phyloP scores from a whole-genome alignment of 148 eudicot species.

The Diospyros kaki region DNA sequence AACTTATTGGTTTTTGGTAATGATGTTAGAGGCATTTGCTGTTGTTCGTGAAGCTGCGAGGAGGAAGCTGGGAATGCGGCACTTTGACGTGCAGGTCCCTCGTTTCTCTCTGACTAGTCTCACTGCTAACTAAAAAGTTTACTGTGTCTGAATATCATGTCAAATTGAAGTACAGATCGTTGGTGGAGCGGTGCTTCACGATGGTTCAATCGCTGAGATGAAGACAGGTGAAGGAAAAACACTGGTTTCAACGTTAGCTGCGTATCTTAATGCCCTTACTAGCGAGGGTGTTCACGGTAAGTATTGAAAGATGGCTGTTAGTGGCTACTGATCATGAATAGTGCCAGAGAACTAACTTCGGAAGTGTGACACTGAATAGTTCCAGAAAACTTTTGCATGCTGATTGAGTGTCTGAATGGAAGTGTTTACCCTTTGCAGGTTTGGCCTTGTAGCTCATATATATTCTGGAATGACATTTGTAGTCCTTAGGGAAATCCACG shows the following conservation, averaged over 20 bases:
- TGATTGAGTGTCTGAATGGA: too few species aligned
- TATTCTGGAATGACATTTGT: too few species aligned
- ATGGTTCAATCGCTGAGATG: conserved; percentile 98
- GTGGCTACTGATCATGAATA: not conserved
- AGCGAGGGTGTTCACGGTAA: conserved; percentile 99
- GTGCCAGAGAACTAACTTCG: not conserved
- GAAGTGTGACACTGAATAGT: too few species aligned
- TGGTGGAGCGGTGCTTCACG: conserved; percentile 98
- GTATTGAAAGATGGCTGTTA: not conserved
- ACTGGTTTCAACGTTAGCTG: conserved; percentile 93
- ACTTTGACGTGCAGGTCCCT: conserved; percentile 97
- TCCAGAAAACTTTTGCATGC: too few species aligned
- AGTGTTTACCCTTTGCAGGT: too few species aligned
- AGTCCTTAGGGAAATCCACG: too few species aligned
- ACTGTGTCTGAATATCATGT: conserved; percentile 10
- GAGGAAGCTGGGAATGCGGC: conserved; percentile 98
- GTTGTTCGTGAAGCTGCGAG: conserved; percentile 98
- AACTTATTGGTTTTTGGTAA: conserved; percentile 4
- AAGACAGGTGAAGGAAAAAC: conserved; percentile 99
- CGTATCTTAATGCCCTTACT: conserved; percentile 96
- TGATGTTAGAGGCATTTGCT: conserved; percentile 86
- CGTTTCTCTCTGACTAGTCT: not conserved
- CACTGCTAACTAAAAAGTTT: too few species aligned
- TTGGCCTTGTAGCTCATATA: too few species aligned
- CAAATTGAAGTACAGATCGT: conserved; percentile 52